A percentile compares a stretch with the other conserved stretches of the same genome.
Evolutionary conservation across 2,329 filamentous ascomycete species (phyloP).

Genomic region (Diaporthe velutina): DNA sequence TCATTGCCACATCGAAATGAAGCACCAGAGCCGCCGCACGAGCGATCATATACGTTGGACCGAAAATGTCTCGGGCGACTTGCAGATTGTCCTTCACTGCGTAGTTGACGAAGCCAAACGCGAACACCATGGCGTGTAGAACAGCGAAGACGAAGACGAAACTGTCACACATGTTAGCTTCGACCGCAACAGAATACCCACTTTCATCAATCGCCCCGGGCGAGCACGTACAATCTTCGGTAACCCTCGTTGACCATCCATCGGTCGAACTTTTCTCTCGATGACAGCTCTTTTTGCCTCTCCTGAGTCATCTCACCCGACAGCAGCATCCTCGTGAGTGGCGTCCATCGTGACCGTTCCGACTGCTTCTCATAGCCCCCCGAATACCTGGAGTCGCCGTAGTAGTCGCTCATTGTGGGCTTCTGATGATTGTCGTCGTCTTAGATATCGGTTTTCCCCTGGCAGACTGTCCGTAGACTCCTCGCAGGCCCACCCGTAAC

Average conservation of each 20-base stretch:
- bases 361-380: conserved; percentile 61
- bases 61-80: conserved; percentile 75
- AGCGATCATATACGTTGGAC: conserved; percentile 82
- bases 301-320: conserved; percentile 86
- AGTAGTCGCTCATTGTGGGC: conserved; percentile 51
- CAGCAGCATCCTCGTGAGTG: conserved; percentile 84
- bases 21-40: conserved; percentile 81
- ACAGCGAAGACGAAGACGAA: conserved; percentile 83
- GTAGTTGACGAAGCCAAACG: conserved; percentile 85
- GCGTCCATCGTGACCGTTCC: conserved; percentile 85
- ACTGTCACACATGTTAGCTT: conserved; percentile 56
- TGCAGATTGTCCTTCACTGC: conserved; percentile 81
- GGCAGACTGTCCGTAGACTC: conserved; percentile 40
- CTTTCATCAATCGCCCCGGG: neutral
- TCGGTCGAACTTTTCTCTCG: conserved; percentile 80
- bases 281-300: conserved; percentile 74
- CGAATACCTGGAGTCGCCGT: conserved; percentile 45
- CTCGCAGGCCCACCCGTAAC: conserved; percentile 37
- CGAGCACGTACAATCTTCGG: conserved; percentile 75
- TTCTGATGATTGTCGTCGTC: conserved; percentile 35
- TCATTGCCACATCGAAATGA: conserved; percentile 84
- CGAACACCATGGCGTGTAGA: conserved; percentile 81
- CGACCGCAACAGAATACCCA: conserved; percentile 37
- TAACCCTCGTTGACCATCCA: conserved; percentile 95
- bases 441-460: conserved; percentile 27